These are phyloP conservation scores for Flaveria sonorensis DNA, from an alignment of 129 eudicot species.

Conservation along the genomic window DNA sequence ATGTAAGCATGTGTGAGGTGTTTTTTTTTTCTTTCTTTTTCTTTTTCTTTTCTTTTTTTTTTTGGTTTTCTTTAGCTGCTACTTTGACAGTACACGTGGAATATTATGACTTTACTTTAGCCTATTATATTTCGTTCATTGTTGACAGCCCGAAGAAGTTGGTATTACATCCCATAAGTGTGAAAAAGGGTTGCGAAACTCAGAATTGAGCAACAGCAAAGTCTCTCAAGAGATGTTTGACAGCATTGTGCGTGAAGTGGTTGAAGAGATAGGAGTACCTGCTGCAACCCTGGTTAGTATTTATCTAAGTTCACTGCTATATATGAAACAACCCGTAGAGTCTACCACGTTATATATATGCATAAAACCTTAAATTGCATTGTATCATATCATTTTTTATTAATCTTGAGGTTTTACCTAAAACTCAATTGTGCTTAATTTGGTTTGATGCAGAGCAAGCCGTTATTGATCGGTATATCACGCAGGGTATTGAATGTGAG, in stretches of 20 bases:
- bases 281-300: slow-evolving; percentile 60
- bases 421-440: neutral
- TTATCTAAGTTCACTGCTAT: neutral
- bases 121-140: slow-evolving; percentile 15
- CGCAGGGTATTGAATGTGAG: slow-evolving; percentile 81
- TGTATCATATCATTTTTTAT: slow-evolving; percentile 1
- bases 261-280: slow-evolving; percentile 97
- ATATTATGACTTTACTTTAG: neutral
- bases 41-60: neutral
- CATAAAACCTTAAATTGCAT: neutral
- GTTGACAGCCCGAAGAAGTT: slow-evolving; percentile 84
- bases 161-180: slow-evolving; percentile 53
- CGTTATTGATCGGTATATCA: slow-evolving; percentile 86
- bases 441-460: slow-evolving; percentile 54
- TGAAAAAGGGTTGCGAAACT: slow-evolving; percentile 31
- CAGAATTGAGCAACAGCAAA: slow-evolving; percentile 38
- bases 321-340: neutral
- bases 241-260: slow-evolving; percentile 89
- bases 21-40: neutral
- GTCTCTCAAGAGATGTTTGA: slow-evolving; percentile 90
- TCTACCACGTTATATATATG: neutral
- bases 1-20: neutral
- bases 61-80: neutral
- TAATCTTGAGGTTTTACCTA: neutral
- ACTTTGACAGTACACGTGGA: slow-evolving; percentile 10